Evolutionary conservation across 495 filamentous ascomycete species (phyloP).

Genomic region (Aspergillus baeticus): DNA sequence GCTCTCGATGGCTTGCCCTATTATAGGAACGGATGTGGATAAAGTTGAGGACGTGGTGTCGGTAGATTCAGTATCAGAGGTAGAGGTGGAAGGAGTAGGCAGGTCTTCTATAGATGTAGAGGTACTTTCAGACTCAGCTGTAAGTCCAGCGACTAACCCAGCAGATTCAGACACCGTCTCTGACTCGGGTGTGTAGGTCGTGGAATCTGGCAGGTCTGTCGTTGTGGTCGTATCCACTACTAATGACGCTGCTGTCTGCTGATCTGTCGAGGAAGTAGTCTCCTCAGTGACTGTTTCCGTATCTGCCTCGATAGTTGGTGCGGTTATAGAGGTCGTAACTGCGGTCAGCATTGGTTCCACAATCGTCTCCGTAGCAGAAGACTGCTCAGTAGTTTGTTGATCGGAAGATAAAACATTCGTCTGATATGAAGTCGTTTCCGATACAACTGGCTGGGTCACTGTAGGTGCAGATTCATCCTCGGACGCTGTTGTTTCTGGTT

Average conservation of each 20-base stretch:
- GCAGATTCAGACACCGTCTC: not conserved
- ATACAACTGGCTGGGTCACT: not conserved
- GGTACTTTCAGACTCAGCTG: constrained; percentile 5
- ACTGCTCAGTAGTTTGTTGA: not conserved
- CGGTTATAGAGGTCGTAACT: not conserved
- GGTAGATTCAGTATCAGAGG: constrained; percentile 3
- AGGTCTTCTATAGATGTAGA: not conserved
- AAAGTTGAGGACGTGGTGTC: not conserved
- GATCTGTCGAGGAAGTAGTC: not conserved
- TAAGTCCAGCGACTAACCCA: not conserved
- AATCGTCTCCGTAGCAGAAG: not conserved
- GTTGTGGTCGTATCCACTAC: too few relatives aligned
- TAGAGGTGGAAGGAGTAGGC: not conserved
- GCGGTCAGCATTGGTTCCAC: not conserved
- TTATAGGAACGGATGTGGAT: not conserved
- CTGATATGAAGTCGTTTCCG: not conserved
- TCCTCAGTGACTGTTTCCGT: not conserved
- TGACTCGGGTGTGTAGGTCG: too few relatives aligned
- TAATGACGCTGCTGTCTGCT: not conserved
- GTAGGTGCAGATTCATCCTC: not conserved
- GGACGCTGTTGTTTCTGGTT: not conserved
- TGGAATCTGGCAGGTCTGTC: not conserved
- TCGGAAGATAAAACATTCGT: not conserved
- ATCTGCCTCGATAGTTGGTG: not conserved
- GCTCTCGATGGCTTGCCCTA: not conserved